A percentile compares a stretch with the other conserved stretches of the same genome.
These are phyloP conservation scores for Chiua virens DNA, from an alignment of 768 basidiomycete species.

Conservation along the genomic window DNA sequence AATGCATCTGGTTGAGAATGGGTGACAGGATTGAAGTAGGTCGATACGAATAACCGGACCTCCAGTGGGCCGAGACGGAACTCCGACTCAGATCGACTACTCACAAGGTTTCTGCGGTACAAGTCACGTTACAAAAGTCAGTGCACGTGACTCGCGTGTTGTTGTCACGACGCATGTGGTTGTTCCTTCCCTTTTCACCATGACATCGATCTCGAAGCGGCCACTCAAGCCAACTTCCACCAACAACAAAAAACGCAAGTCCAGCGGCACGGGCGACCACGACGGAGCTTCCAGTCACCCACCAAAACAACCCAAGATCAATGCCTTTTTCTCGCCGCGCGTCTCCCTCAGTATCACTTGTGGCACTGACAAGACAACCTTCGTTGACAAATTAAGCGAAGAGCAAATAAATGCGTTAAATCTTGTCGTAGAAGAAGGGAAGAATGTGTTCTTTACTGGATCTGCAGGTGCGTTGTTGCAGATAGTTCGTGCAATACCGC, in stretches of 20 bases:
- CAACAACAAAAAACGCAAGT: constrained; percentile 27
- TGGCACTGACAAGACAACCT: constrained; percentile 29
- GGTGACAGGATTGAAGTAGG: too few relatives aligned
- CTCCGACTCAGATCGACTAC: too few relatives aligned
- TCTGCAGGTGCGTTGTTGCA: constrained; percentile 50
- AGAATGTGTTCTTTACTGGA: constrained; percentile 68
- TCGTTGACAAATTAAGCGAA: constrained; percentile 45
- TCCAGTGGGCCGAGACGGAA: too few relatives aligned
- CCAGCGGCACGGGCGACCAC: background rate
- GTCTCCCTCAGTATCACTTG: constrained; percentile 28
- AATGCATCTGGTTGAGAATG: too few relatives aligned
- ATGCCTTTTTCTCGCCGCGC: constrained; percentile 27
- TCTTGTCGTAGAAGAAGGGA: constrained; percentile 54
- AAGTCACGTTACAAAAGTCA: constrained; percentile 9
- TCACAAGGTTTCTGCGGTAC: background rate
- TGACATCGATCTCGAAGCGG: constrained; percentile 6
- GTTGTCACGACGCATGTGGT: constrained; percentile 13
- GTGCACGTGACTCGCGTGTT: constrained; percentile 21
- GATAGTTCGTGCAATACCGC: background rate
- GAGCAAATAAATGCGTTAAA: constrained; percentile 54
- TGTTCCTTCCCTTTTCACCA: background rate
- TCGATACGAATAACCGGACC: too few relatives aligned
- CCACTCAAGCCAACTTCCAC: constrained; percentile 7
- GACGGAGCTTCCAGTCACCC: background rate
- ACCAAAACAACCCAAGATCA: constrained; percentile 26